A percentile compares a stretch with the other conserved stretches of the same genome.
phyloP scores from a whole-genome alignment of 768 basidiomycete genomes.

The Psilocybe cyanescens region DNA sequence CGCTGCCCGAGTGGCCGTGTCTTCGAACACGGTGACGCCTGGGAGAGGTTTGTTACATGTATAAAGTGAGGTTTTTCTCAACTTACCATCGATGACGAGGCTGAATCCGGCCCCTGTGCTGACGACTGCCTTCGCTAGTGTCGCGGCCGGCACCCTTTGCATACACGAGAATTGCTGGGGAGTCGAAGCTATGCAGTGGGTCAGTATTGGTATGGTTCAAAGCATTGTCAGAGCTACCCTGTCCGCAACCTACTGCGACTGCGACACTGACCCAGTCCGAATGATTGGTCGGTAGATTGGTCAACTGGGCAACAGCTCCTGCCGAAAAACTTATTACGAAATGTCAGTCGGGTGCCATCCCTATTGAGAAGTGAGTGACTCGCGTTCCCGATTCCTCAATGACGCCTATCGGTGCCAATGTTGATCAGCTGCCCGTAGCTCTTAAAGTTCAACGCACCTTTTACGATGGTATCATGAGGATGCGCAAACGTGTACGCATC shows the following conservation, averaged over 20 bases:
- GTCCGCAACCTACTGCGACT: slow-evolving; percentile 34
- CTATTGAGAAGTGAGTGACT: neutral
- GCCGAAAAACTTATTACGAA: neutral
- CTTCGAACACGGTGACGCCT: slow-evolving; percentile 36
- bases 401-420: slow-evolving; percentile 26
- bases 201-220: neutral
- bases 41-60: neutral
- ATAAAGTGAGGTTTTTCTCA: neutral
- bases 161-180: slow-evolving; percentile 39
- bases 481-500: slow-evolving; percentile 39
- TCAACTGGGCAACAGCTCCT: neutral
- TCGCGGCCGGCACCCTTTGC: slow-evolving; percentile 32
- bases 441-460: slow-evolving; percentile 17
- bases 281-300: slow-evolving; percentile 15
- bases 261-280: slow-evolving; percentile 35
- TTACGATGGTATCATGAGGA: slow-evolving; percentile 35
- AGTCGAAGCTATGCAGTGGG: slow-evolving; percentile 13
- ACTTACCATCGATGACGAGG: slow-evolving; percentile 34
- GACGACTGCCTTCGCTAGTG: slow-evolving; percentile 35
- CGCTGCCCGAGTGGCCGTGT: slow-evolving; percentile 24
- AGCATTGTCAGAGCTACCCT: slow-evolving; percentile 18
- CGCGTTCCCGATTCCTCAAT: slow-evolving; percentile 42
- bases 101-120: slow-evolving; percentile 30
- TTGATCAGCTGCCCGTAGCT: neutral
- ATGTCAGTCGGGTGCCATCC: neutral